Evolutionary conservation across 148 eudicot genomes (phyloP), one percentile per base, ranked within the genome.

Genomic region (Amaranthus palmeri): DNA sequence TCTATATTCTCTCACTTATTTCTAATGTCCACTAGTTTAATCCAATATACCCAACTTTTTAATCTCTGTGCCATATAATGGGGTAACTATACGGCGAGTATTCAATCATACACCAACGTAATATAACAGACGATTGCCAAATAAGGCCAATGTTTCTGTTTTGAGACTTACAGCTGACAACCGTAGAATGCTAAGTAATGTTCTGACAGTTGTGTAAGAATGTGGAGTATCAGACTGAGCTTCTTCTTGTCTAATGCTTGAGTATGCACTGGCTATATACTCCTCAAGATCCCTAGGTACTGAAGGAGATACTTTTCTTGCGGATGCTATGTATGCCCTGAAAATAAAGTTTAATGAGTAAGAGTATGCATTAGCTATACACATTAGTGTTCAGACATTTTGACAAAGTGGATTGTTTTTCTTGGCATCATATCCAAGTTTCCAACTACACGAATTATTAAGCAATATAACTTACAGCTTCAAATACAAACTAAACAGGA

Each of bases 241-340:
- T 81, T 92, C 99, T 77, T 91, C 97, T 77, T 96, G 97, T 73
- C 97, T 81, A 66, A 96, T 92, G 81, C 90, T 87, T 15, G 93
- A 90, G 83, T 96, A 96, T 8, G 97, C 99, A 70, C 88, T 88
- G 44, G 97, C 93, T 65, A 96, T 90, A 72, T 96, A 96, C 81
- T 96, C 97, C 80, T 92, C 93, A 72, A 92, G 84, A 73, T 92
- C 99, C 76, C 76, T 84, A 55, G 99, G 96, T 69, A 96, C 84
- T 47, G 73, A 74, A 51, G 99, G 99, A 67, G 96, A 83, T 56
- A 90, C 67, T 81, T 87, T 96, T 81, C 97, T 83, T 25, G 97
- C 97, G 74, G 96, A 86, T 65, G 97, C 90, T 68, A 96, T 90
- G 73, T 96, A 92, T 61, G 99, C 99, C 88, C 99, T 95, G 58